A percentile compares a stretch with the other conserved stretches of the same genome.
These are phyloP conservation scores for Luzula sylvatica DNA, from an alignment of 176 grass and related monocot species.

Conservation along the genomic window DNA sequence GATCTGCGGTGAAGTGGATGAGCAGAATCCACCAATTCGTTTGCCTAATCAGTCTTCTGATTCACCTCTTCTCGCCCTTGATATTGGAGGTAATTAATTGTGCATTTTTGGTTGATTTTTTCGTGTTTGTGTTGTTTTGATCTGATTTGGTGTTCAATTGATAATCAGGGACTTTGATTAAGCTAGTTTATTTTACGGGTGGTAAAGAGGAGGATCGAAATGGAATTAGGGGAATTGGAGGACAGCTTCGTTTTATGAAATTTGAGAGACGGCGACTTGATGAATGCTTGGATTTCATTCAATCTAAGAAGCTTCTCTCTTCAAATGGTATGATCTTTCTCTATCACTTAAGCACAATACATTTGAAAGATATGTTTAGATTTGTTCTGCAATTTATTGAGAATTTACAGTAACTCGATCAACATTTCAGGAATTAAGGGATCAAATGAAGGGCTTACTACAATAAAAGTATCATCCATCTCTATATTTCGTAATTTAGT, in stretches of 20 bases:
- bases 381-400: not conserved
- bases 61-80: conserved; percentile 59
- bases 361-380: not conserved
- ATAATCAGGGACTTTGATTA: conserved; percentile 69
- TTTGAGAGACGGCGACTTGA: conserved; percentile 71
- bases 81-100: conserved; percentile 51
- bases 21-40: conserved; percentile 60
- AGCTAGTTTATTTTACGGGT: conserved; percentile 72
- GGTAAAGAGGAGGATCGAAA: conserved; percentile 19
- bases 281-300: conserved; percentile 66
- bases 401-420: conserved; percentile 17
- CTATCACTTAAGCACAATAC: not conserved
- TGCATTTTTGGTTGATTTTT: not conserved
- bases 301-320: conserved; percentile 36
- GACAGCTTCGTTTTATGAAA: conserved; percentile 67
- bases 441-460: conserved; percentile 20
- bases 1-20: conserved; percentile 43
- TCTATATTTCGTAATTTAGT: conserved; percentile 7
- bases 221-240: conserved; percentile 15
- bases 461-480: conserved; percentile 47
- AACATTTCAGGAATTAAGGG: conserved; percentile 31
- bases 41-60: conserved; percentile 62
- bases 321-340: conserved; percentile 30
- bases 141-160: not conserved
- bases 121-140: not conserved